A percentile compares a stretch with the other conserved stretches of the same genome.
Evolutionary conservation across 1,284 basidiomycete genomes (phyloP).

Genomic region (Phellinidium pouzarii): DNA sequence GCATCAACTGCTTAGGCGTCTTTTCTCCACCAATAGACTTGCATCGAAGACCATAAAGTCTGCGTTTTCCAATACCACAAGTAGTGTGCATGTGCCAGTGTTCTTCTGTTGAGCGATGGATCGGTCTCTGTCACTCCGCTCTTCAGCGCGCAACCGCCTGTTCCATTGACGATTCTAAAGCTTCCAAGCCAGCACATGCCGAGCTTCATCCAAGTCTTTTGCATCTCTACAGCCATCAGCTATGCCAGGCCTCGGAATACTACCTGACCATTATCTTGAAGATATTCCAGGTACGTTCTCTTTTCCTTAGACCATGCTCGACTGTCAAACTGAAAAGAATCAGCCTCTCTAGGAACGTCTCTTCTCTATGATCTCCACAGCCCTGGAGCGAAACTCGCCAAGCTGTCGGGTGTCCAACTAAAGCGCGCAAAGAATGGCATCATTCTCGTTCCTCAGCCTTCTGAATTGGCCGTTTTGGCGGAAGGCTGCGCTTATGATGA

Average conservation of each 20-base stretch:
- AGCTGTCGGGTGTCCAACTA: slow-evolving; percentile 4
- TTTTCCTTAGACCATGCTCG: slow-evolving; percentile 11
- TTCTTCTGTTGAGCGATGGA: background rate
- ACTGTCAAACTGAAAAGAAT: background rate
- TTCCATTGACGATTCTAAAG: background rate
- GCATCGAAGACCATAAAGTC: background rate
- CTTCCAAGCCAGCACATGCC: background rate
- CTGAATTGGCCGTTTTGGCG: slow-evolving; percentile 23
- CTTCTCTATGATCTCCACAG: slow-evolving; percentile 19
- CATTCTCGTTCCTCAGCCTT: slow-evolving; percentile 23
- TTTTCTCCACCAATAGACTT: background rate
- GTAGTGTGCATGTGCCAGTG: background rate
- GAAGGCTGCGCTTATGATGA: slow-evolving; percentile 19
- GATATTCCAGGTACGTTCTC: slow-evolving; percentile 22
- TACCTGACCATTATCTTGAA: slow-evolving; percentile 18
- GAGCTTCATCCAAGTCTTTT: background rate
- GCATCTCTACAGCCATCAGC: background rate
- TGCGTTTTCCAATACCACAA: too few relatives aligned
- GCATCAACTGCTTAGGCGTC: background rate
- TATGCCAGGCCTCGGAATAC: slow-evolving; percentile 23
- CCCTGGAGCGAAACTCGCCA: slow-evolving; percentile 3
- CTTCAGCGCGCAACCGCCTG: background rate
- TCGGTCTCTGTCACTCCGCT: background rate
- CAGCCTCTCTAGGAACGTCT: slow-evolving; percentile 17
- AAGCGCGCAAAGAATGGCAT: slow-evolving; percentile 21